Evolutionary conservation across 2,329 filamentous ascomycete genomes (phyloP), one percentile per base, ranked within the genome.

Genomic region (Arthrobotrys sinensis): DNA sequence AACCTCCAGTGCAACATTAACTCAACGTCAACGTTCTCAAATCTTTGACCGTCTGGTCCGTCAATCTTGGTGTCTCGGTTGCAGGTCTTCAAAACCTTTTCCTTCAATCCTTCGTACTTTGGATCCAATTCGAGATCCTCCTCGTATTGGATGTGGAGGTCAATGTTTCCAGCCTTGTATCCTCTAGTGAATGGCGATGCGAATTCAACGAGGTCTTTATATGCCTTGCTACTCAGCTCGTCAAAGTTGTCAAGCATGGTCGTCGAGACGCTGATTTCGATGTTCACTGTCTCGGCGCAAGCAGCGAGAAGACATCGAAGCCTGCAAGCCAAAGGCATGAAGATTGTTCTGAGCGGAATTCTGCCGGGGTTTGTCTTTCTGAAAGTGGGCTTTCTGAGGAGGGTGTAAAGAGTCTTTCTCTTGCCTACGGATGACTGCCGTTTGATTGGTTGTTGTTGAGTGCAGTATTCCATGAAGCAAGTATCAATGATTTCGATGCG

Each of bases 401-500:
- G 50, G 4, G 21, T 48, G 52, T 62, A 62, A 8, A 70, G 38
- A 14, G 32, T 52, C 32, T 52, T 45, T 11, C 66, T 55, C 53
- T 70, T 70, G 14, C 60, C 16, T 7, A 60, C 16, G n/a, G 50
- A 46, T 36, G 45, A 40, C 43, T 62, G 24, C 14, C 38, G 40
- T 43, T 70, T 46, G 3, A 53, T 40, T 11, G 50, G 24, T 16
- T 48, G 38, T 28, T 70, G 66, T 32, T 70, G 52, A 19, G 38
- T 46, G 38, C 40, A 70, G 32, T 60, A 62, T 34, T 73, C 60
- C 38, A 73, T 65, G 16, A 73, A 73, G 32, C 69, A 73, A 14
- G 69, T 73, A 45, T 73, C 69, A 32, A 73, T 60, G 38, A 73
- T 57, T 34, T 73, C 69, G 28, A 73, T 73, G 14, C 69, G 69